Evolutionary conservation across 305 asterid species (phyloP).

Genomic region (Lippia alba): DNA sequence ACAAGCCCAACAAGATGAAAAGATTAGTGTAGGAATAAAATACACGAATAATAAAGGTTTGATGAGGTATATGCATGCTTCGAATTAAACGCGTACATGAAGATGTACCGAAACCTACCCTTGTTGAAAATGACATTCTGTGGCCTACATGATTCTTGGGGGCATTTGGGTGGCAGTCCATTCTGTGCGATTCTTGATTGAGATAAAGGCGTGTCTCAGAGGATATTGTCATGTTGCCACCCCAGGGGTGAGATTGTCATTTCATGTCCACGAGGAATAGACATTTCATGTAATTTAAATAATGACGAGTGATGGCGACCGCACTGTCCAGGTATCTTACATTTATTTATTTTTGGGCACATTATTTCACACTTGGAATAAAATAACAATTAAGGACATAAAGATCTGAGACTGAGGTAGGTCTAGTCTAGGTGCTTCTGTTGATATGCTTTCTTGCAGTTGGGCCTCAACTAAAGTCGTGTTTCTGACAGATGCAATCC

Average conservation of each 20-base stretch:
- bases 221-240: background rate
- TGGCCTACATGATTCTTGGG: background rate
- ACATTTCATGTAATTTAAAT: background rate
- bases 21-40: background rate
- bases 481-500: too few species aligned
- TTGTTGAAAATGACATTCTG: background rate
- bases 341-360: too few species aligned
- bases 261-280: background rate
- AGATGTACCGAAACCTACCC: background rate
- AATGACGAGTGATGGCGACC: too few species aligned
- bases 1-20: background rate
- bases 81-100: background rate
- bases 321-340: too few species aligned
- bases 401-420: too few species aligned
- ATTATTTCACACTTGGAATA: too few species aligned
- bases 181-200: constrained; percentile 16
- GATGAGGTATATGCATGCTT: background rate
- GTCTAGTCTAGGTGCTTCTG: too few species aligned
- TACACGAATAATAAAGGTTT: too few species aligned
- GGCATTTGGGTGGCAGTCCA: background rate
- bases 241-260: background rate
- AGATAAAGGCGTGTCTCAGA: background rate
- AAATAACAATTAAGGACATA: too few species aligned
- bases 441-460: too few species aligned
- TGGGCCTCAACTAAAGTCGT: too few species aligned